A percentile compares a stretch with the other conserved stretches of the same genome.
phyloP scores from a whole-genome alignment of 2,329 filamentous ascomycete species.

The Kalmusia sp. region DNA sequence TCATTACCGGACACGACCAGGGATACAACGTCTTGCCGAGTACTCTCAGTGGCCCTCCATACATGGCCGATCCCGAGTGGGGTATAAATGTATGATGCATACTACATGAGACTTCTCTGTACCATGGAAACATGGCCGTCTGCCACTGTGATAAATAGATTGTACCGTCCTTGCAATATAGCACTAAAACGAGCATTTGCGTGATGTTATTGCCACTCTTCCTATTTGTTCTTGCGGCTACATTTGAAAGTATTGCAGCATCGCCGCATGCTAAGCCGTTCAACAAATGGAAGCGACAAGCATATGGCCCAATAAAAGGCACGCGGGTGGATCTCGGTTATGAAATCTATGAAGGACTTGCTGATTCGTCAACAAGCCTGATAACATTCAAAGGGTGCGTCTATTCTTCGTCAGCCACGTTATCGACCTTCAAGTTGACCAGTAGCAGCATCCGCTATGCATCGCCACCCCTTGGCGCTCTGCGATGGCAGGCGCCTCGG shows the following conservation, averaged over 20 bases:
- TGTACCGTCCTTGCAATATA: not conserved
- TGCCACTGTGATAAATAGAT: not conserved
- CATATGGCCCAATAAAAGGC: not conserved
- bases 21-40: too few species aligned
- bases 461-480: slow-evolving; percentile 21
- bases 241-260: not conserved
- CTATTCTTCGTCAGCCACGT: not conserved
- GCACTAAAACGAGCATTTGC: not conserved
- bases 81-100: slow-evolving; percentile 3
- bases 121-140: not conserved
- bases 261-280: slow-evolving; percentile 11
- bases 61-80: not conserved
- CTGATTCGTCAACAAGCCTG: slow-evolving; percentile 21
- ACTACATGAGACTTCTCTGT: not conserved
- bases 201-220: slow-evolving; percentile 3
- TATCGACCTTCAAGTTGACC: not conserved
- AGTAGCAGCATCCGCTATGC: slow-evolving; percentile 27
- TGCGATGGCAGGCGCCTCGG: slow-evolving; percentile 27
- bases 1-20: too few species aligned
- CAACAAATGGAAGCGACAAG: slow-evolving; percentile 11
- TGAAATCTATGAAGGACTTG: slow-evolving; percentile 25
- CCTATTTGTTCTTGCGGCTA: not conserved
- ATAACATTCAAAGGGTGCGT: slow-evolving; percentile 32
- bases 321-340: slow-evolving; percentile 32
- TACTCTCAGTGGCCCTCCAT: too few species aligned